Evolutionary conservation across 768 basidiomycete genomes (phyloP).

Genomic region (Mrakia hoshinonis): DNA sequence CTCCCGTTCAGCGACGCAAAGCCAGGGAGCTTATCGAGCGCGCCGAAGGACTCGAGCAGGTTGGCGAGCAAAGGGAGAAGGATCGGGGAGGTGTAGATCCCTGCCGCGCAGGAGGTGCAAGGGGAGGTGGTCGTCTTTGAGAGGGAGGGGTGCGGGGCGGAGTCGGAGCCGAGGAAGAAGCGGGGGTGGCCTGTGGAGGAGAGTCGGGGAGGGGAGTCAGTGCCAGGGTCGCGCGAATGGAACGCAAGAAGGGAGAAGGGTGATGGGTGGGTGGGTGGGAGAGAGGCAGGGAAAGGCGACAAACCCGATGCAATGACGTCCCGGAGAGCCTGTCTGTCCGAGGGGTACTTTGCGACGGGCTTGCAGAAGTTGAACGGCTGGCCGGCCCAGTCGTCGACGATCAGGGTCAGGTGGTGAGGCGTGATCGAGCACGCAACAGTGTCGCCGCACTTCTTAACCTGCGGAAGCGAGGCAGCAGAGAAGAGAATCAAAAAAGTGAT

Average conservation of each 20-base stretch:
- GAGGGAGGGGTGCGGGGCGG: conserved; percentile 73
- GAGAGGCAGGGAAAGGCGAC: not conserved
- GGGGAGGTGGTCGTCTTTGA: conserved; percentile 60
- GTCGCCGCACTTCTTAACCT: conserved; percentile 47
- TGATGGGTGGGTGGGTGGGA: not conserved
- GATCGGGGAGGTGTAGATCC: conserved; percentile 89
- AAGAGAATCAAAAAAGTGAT: not conserved
- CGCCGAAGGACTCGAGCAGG: conserved; percentile 54
- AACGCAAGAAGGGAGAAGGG: not conserved
- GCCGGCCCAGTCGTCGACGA: conserved; percentile 93
- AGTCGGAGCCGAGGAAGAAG: conserved; percentile 96
- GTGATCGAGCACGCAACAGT: conserved; percentile 96
- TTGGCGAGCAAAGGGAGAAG: conserved; percentile 83
- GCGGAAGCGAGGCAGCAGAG: conserved; percentile 5
- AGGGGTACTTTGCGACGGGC: conserved; percentile 92
- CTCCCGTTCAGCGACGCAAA: conserved; percentile 76
- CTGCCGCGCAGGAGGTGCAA: conserved; percentile 74
- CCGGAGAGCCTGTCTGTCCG: conserved; percentile 73
- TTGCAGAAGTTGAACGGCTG: conserved; percentile 96
- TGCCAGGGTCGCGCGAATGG: no score
- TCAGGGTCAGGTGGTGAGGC: conserved; percentile 86
- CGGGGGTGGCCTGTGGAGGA: conserved; percentile 63
- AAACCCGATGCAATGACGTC: conserved; percentile 67
- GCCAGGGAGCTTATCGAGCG: conserved; percentile 66
- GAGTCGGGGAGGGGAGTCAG: no score